phyloP scores from a whole-genome alignment of 2,329 filamentous ascomycete species.

The Aspergillus clavatus region DNA sequence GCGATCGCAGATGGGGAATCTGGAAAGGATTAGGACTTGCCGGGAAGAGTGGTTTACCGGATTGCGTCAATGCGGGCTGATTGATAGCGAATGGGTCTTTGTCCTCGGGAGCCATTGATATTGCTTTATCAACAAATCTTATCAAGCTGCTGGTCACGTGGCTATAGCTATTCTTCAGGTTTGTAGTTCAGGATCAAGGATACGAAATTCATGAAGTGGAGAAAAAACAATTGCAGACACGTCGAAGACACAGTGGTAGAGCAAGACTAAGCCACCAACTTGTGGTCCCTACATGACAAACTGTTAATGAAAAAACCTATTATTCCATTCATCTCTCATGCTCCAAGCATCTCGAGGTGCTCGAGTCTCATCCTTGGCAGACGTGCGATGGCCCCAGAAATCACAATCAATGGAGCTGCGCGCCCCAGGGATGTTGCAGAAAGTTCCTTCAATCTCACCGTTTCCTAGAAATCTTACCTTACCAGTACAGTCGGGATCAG shows the following conservation, averaged over 20 bases:
- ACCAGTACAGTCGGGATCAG: background rate
- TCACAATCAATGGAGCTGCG: background rate
- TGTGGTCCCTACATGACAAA: too few relatives aligned
- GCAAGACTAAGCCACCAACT: too few relatives aligned
- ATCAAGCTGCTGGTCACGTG: too few relatives aligned
- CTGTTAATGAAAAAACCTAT: background rate
- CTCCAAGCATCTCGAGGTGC: constrained; percentile 1
- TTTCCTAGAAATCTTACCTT: constrained; percentile 6
- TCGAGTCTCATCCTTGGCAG: constrained; percentile 1
- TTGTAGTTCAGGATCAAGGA: too few relatives aligned
- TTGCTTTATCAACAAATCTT: too few relatives aligned
- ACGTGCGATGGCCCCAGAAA: constrained; percentile 3
- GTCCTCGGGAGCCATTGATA: background rate
- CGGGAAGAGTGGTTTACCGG: background rate
- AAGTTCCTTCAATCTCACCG: constrained; percentile 4
- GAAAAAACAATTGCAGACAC: too few relatives aligned
- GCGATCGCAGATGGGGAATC: background rate
- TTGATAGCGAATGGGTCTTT: background rate
- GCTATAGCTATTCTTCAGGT: too few relatives aligned
- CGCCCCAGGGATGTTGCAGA: background rate
- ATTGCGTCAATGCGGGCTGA: background rate
- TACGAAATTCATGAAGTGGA: too few relatives aligned
- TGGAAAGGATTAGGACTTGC: background rate
- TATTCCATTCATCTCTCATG: constrained; percentile 1
- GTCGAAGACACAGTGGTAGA: too few relatives aligned